Evolutionary conservation across 148 eudicot genomes (phyloP).

Genomic region (Cornus controversa): DNA sequence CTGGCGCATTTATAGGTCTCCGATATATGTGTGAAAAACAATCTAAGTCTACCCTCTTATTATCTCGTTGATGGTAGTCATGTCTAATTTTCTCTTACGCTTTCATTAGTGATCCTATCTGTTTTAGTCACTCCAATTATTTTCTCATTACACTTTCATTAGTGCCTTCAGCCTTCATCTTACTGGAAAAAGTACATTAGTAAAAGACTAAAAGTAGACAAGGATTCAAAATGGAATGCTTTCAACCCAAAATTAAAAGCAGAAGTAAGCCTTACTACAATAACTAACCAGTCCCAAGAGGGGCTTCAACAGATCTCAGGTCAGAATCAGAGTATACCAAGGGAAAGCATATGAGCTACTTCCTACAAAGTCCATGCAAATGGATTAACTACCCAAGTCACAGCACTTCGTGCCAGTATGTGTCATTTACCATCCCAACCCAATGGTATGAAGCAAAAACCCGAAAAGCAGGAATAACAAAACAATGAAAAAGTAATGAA

Average conservation of each 20-base stretch:
- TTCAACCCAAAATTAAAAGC: not conserved
- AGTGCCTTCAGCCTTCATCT: not conserved
- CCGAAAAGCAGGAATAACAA: too few relatives aligned
- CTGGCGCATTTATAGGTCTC: too few relatives aligned
- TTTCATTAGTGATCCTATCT: too few relatives aligned
- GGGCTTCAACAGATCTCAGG: not conserved
- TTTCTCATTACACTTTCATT: too few relatives aligned
- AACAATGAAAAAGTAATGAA: too few relatives aligned
- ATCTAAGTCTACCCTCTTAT: too few relatives aligned
- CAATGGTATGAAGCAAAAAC: too few relatives aligned
- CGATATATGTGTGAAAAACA: too few relatives aligned
- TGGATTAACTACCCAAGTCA: not conserved
- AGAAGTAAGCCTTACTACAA: not conserved
- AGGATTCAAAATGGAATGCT: not conserved
- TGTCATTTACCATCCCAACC: not conserved
- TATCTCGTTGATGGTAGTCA: too few relatives aligned
- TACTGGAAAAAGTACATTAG: not conserved
- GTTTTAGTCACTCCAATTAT: too few relatives aligned
- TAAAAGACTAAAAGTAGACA: not conserved
- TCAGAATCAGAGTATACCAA: not conserved
- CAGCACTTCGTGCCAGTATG: not conserved
- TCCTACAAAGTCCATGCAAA: not conserved
- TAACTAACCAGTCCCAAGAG: not conserved
- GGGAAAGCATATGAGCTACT: not conserved
- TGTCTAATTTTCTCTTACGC: too few relatives aligned